These are phyloP conservation scores for Silene vulgaris DNA, from an alignment of 179 eudicot genomes.

Conservation along the genomic window DNA sequence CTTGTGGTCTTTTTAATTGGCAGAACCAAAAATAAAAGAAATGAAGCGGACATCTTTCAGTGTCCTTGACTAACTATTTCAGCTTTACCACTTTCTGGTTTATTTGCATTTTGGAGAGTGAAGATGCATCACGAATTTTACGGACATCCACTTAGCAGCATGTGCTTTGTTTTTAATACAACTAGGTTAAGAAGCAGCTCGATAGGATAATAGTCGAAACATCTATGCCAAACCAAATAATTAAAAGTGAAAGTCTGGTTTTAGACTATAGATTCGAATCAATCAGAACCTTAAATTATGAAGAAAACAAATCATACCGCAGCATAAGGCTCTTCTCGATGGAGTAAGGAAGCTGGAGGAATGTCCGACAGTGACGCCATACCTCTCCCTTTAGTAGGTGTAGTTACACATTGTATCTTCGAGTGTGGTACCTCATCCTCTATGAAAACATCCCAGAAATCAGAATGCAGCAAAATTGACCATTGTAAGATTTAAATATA, in stretches of 20 bases:
- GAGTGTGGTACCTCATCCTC: slow-evolving; percentile 47
- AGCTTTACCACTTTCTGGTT: background rate
- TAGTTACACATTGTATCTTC: slow-evolving; percentile 48
- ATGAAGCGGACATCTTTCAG: background rate
- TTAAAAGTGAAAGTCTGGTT: background rate
- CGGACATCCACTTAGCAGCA: background rate
- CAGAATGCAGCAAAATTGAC: background rate
- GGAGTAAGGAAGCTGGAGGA: slow-evolving; percentile 58
- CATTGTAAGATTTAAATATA: background rate
- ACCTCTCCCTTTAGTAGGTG: slow-evolving; percentile 75
- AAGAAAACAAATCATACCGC: slow-evolving; percentile 46
- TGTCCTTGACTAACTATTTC: background rate
- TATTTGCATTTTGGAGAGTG: background rate
- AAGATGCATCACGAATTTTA: background rate
- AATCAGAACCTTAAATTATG: background rate
- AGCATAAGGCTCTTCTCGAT: slow-evolving; percentile 78
- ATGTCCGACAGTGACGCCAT: slow-evolving; percentile 52
- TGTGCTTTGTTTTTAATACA: background rate
- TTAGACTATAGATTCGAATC: background rate
- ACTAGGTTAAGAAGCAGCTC: background rate
- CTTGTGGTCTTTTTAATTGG: background rate
- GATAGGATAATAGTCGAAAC: background rate
- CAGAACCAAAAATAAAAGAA: background rate
- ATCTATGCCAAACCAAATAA: background rate
- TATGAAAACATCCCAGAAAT: slow-evolving; percentile 11